Percentiles rank a stretch among this genome's conserved stretches.
Conservation (phyloP, 129 eudicot species). For the Flaveria robusta region DNA sequence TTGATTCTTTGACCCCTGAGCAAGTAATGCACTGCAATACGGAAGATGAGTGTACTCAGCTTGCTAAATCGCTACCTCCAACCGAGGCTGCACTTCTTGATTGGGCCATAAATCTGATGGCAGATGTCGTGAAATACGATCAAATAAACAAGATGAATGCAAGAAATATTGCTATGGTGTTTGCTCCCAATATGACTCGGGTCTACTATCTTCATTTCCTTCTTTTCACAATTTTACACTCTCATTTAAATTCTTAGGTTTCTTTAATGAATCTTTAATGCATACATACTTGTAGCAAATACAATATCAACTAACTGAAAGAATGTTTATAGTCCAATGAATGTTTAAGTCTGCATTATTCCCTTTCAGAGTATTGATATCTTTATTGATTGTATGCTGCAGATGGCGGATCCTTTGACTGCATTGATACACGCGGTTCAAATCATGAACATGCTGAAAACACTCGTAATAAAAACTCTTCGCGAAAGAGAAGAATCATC, state of each 20-base stretch:
- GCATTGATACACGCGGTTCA: conserved; percentile 96
- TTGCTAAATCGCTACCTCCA: conserved; percentile 64
- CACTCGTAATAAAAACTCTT: conserved; percentile 63
- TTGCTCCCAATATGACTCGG: conserved; percentile 98
- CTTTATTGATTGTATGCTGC: conserved; percentile 35
- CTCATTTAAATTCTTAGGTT: not conserved
- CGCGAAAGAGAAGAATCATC: conserved; percentile 54
- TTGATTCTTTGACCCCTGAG: conserved; percentile 79
- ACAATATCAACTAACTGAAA: not conserved
- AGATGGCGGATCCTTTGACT: conserved; percentile 97
- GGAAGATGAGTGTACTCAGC: conserved; percentile 71
- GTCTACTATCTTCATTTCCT: conserved; percentile 34
- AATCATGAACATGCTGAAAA: conserved; percentile 90
- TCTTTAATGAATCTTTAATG: not conserved
- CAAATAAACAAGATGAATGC: conserved; percentile 86
- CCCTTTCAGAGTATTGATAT: not conserved
- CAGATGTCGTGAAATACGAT: conserved; percentile 74
- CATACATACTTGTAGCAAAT: not conserved
- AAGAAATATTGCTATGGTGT: conserved; percentile 88
- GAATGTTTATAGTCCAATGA: not conserved
- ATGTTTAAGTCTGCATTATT: not conserved
- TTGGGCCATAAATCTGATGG: conserved; percentile 94
- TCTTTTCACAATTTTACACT: not conserved
- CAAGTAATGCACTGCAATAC: conserved; percentile 94
- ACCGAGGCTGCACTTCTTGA: conserved; percentile 79